Evolutionary conservation across 2,329 filamentous ascomycete species (phyloP).

Genomic region (Chaetomiaceae sp.): DNA sequence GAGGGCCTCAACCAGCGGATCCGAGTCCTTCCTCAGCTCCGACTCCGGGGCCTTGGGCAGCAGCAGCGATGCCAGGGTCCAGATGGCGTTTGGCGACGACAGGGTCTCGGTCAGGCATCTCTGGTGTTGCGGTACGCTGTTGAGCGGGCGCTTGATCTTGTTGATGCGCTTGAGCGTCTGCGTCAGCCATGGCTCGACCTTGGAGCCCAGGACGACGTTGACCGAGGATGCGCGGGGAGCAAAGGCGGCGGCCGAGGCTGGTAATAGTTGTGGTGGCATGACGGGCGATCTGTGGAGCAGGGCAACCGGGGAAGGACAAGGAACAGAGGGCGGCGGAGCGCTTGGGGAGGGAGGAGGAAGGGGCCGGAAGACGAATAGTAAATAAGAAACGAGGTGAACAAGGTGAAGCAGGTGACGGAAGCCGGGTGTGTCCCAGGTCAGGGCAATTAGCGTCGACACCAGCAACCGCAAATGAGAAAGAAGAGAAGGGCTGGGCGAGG

Average conservation of each 20-base stretch:
- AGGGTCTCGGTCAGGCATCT: slow-evolving; percentile 92
- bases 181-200: slow-evolving; percentile 94
- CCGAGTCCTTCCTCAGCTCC: slow-evolving; percentile 75
- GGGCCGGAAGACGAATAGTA: slow-evolving; percentile 35
- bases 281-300: slow-evolving; percentile 29
- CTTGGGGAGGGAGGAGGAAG: slow-evolving; percentile 33
- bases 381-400: slow-evolving; percentile 39
- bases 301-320: slow-evolving; percentile 19
- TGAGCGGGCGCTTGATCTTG: slow-evolving; percentile 91
- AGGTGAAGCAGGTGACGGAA: slow-evolving; percentile 29
- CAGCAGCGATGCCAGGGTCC: slow-evolving; percentile 91
- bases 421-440: slow-evolving; percentile 52
- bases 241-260: slow-evolving; percentile 93
- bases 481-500: slow-evolving; percentile 53
- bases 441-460: slow-evolving; percentile 59
- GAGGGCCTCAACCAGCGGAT: slow-evolving; percentile 79
- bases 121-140: slow-evolving; percentile 93
- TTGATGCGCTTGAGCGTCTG: slow-evolving; percentile 96
- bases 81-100: slow-evolving; percentile 85
- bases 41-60: slow-evolving; percentile 82
- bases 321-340: slow-evolving; percentile 35
- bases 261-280: slow-evolving; percentile 91
- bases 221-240: slow-evolving; percentile 84
- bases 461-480: slow-evolving; percentile 54
- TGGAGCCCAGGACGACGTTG: slow-evolving; percentile 88